These are phyloP conservation scores for Nyssa sinensis DNA, from an alignment of 148 eudicot genomes.

Conservation along the genomic window DNA sequence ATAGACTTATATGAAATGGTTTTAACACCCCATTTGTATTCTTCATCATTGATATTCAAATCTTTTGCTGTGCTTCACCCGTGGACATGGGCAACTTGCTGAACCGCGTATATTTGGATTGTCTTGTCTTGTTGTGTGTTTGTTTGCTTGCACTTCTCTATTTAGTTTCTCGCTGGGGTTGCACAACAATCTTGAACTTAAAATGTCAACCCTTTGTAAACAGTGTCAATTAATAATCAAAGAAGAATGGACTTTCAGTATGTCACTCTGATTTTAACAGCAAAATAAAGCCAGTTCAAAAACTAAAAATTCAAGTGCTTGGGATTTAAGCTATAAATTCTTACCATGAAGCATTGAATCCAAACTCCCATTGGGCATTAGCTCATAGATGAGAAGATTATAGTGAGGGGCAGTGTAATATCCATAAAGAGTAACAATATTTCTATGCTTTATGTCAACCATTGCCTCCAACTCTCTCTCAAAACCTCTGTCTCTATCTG, in stretches of 20 bases:
- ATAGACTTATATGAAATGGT: no score
- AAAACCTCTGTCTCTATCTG: constrained; percentile 77
- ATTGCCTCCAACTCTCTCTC: constrained; percentile 91
- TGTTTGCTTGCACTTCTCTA: no score
- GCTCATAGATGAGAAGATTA: constrained; percentile 84
- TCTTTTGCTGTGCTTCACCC: no score
- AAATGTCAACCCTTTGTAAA: background rate
- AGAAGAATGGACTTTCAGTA: no score
- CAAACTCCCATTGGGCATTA: constrained; percentile 88
- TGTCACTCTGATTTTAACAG: background rate
- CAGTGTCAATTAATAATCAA: background rate
- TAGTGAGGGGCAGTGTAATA: constrained; percentile 76
- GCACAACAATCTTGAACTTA: no score
- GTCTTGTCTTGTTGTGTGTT: no score
- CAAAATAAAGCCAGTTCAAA: background rate
- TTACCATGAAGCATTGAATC: constrained; percentile 72
- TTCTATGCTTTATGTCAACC: constrained; percentile 91
- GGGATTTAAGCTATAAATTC: constrained; percentile 6
- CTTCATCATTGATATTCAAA: no score
- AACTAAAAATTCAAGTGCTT: background rate
- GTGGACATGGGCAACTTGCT: no score
- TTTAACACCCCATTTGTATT: no score
- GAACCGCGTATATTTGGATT: no score
- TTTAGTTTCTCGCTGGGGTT: no score
- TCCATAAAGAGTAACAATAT: constrained; percentile 80